phyloP scores from a whole-genome alignment of 2,329 filamentous ascomycete genomes.

The Exophiala oligosperma region DNA sequence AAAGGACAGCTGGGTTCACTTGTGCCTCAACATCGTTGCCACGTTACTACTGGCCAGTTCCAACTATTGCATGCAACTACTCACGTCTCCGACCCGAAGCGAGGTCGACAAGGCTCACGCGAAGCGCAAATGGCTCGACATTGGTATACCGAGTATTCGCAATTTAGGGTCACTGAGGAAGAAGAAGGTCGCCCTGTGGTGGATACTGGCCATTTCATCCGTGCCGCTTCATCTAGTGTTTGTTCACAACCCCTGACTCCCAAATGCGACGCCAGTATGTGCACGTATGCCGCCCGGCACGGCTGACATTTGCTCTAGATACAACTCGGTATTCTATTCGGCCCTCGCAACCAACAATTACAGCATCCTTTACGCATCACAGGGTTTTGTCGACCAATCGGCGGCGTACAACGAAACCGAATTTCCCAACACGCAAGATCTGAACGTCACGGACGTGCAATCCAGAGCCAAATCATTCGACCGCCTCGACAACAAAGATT shows the following conservation, averaged over 20 bases:
- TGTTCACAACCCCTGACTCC: not conserved
- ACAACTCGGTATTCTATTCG: conserved; percentile 34
- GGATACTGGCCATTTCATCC: conserved; percentile 27
- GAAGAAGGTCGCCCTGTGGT: conserved; percentile 27
- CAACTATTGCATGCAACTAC: conserved; percentile 55
- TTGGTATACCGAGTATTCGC: conserved; percentile 33
- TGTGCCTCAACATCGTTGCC: conserved; percentile 50
- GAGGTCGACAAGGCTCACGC: conserved; percentile 53
- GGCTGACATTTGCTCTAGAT: conserved; percentile 21
- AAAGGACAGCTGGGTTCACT: conserved; percentile 38
- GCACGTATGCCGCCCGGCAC: not conserved
- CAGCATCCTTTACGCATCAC: conserved; percentile 21
- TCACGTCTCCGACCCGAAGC: conserved; percentile 50
- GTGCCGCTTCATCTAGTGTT: conserved; percentile 32
- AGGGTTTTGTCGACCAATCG: conserved; percentile 19
- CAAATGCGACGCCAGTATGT: conserved; percentile 11
- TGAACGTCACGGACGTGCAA: conserved; percentile 22
- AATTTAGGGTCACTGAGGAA: conserved; percentile 30
- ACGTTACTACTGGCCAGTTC: conserved; percentile 48
- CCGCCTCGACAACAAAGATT: conserved; percentile 20
- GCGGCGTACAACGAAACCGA: conserved; percentile 21
- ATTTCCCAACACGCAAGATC: conserved; percentile 18
- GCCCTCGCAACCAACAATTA: conserved; percentile 30
- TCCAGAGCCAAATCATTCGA: conserved; percentile 13
- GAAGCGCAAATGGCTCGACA: conserved; percentile 33